Percentiles rank a stretch among this genome's conserved stretches.
phyloP scores from a whole-genome alignment of 441 rosid genomes.

The Breynia disticha region DNA sequence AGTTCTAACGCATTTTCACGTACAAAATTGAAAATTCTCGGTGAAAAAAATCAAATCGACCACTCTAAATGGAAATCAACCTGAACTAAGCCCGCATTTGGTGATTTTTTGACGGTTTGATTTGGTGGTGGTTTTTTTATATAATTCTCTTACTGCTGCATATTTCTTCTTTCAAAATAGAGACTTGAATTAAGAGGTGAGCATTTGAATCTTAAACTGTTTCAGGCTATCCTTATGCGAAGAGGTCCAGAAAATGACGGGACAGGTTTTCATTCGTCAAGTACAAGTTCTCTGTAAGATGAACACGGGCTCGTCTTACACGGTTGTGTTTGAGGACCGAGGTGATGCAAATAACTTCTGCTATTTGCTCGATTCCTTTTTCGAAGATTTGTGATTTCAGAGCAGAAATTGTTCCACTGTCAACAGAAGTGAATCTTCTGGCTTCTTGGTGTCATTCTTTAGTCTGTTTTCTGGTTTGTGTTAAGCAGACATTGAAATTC shows the following conservation, averaged over 20 bases:
- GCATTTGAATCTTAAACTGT: no score
- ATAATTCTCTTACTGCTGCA: neutral
- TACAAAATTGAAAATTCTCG: no score
- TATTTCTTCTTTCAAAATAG: neutral
- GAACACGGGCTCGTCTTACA: conserved; percentile 26
- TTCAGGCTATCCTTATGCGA: conserved; percentile 59
- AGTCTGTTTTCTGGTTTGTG: neutral
- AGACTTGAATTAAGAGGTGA: neutral
- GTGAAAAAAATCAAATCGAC: no score
- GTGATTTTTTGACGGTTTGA: no score
- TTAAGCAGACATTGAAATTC: no score
- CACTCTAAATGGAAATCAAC: no score
- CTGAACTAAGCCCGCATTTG: no score
- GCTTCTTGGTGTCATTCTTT: conserved; percentile 1
- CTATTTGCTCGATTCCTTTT: conserved; percentile 48
- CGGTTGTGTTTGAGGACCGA: conserved; percentile 65
- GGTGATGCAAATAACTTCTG: conserved; percentile 79
- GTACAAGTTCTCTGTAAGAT: conserved; percentile 20
- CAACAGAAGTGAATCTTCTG: conserved; percentile 39
- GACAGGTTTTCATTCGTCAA: conserved; percentile 43
- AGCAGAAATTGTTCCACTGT: conserved; percentile 50
- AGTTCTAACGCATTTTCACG: no score
- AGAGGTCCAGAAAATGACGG: conserved; percentile 43
- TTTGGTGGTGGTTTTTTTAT: no score
- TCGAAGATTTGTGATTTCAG: conserved; percentile 58